phyloP scores from a whole-genome alignment of 2,329 filamentous ascomycete species.

The Penicillium griseofulvum region DNA sequence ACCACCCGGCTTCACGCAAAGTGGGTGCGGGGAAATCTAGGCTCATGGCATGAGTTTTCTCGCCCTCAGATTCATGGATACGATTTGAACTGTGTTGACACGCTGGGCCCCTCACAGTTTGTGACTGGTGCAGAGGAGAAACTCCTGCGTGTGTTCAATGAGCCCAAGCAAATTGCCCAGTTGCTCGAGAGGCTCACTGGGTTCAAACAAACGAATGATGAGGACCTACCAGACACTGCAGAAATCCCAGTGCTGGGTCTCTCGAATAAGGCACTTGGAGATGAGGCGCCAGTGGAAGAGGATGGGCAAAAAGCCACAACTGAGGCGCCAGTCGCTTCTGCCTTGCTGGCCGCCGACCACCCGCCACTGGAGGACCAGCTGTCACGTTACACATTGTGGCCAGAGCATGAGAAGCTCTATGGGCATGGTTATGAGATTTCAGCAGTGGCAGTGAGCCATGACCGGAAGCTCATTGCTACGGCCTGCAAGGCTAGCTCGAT shows the following conservation, averaged over 20 bases:
- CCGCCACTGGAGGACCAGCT: conserved; percentile 89
- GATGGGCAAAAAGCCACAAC: conserved; percentile 42
- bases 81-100: conserved; percentile 90
- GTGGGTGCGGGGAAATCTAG: conserved; percentile 59
- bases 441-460: conserved; percentile 73
- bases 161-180: conserved; percentile 77
- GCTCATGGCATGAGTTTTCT: conserved; percentile 92
- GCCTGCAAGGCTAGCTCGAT: conserved; percentile 89
- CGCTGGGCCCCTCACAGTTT: conserved; percentile 70
- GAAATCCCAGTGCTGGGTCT: conserved; percentile 93
- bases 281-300: conserved; percentile 35
- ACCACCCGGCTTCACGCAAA: conserved; percentile 82
- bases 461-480: conserved; percentile 76
- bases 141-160: conserved; percentile 89
- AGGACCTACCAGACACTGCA: conserved; percentile 74
- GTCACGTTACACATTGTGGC: conserved; percentile 88
- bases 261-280: conserved; percentile 84
- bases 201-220: conserved; percentile 46
- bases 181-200: conserved; percentile 68
- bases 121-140: conserved; percentile 97
- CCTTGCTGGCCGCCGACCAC: conserved; percentile 58
- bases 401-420: conserved; percentile 93
- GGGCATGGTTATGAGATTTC: conserved; percentile 98
- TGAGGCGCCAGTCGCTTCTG: conserved; percentile 19
- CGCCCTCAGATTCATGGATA: conserved; percentile 97